These are phyloP conservation scores for Colletotrichum cordylinicola DNA, from an alignment of 2,329 filamentous ascomycete species.

Conservation along the genomic window DNA sequence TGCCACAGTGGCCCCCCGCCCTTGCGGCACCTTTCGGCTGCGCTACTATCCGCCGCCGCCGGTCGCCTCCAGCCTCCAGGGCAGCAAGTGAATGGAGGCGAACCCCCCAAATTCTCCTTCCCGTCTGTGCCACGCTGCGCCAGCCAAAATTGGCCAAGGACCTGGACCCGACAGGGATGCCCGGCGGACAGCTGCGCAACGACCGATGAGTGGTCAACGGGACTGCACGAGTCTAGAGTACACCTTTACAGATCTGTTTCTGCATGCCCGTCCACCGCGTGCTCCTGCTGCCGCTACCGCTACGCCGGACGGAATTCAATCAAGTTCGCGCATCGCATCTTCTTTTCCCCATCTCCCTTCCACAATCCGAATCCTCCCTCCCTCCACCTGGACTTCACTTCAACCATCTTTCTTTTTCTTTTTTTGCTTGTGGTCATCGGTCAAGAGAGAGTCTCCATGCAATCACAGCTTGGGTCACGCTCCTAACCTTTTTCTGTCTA, in stretches of 20 bases:
- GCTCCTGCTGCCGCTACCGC: background rate
- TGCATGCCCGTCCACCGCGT: background rate
- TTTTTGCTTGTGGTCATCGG: background rate
- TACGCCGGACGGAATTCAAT: background rate
- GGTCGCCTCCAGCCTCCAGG: background rate
- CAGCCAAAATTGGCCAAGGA: slow-evolving; percentile 10
- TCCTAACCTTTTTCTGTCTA: background rate
- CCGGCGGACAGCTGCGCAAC: background rate
- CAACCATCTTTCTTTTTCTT: background rate
- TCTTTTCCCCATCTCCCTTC: background rate
- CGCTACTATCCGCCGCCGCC: slow-evolving; percentile 16
- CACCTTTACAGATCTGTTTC: slow-evolving; percentile 1
- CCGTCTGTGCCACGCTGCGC: slow-evolving; percentile 10
- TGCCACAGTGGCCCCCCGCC: slow-evolving; percentile 3
- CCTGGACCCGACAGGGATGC: background rate
- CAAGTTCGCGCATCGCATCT: background rate
- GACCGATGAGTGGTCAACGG: background rate
- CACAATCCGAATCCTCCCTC: background rate
- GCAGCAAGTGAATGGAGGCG: background rate
- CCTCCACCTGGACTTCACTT: background rate
- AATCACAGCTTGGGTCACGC: background rate
- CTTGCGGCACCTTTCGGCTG: slow-evolving; percentile 15
- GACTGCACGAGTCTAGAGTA: background rate
- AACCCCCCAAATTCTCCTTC: background rate
- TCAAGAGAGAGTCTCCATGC: slow-evolving; percentile 1